These are phyloP conservation scores for Cinnamomum chago DNA, from an alignment of 164 flowering plant genomes.

Conservation along the genomic window DNA sequence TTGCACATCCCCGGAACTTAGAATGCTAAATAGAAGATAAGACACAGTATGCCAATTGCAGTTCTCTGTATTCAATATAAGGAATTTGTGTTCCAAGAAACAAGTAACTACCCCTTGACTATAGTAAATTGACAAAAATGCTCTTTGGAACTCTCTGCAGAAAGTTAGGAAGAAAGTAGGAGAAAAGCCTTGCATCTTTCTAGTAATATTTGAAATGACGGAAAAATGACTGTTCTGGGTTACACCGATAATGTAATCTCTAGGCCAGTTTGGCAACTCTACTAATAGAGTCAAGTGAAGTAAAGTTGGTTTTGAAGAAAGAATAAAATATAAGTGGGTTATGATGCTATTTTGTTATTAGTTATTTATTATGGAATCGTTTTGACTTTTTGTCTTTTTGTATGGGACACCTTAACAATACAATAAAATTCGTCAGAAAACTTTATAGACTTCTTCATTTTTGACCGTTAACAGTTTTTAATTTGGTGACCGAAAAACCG, in stretches of 20 bases:
- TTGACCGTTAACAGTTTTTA: not conserved
- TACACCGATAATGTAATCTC: too few species aligned
- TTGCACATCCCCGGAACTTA: not conserved
- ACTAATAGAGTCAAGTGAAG: too few species aligned
- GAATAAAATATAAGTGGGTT: too few species aligned
- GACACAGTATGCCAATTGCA: not conserved
- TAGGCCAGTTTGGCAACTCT: too few species aligned
- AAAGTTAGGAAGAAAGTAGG: not conserved
- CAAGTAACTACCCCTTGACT: not conserved
- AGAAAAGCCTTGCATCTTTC: slow-evolving; percentile 1
- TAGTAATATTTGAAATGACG: not conserved
- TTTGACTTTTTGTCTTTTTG: too few species aligned
- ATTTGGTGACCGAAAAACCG: not conserved
- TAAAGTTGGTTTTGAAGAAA: too few species aligned
- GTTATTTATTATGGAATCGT: too few species aligned
- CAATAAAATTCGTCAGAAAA: not conserved
- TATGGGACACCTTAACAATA: not conserved
- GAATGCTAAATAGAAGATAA: not conserved
- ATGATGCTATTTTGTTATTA: too few species aligned
- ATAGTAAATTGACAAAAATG: not conserved
- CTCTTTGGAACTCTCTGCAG: not conserved
- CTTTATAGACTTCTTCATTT: not conserved
- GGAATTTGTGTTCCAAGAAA: not conserved
- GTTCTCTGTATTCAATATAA: not conserved
- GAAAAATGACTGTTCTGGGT: not conserved